Base-by-base conservation (phyloP, 805 yeast species). In the Metschnikowia shivogae region DNA sequence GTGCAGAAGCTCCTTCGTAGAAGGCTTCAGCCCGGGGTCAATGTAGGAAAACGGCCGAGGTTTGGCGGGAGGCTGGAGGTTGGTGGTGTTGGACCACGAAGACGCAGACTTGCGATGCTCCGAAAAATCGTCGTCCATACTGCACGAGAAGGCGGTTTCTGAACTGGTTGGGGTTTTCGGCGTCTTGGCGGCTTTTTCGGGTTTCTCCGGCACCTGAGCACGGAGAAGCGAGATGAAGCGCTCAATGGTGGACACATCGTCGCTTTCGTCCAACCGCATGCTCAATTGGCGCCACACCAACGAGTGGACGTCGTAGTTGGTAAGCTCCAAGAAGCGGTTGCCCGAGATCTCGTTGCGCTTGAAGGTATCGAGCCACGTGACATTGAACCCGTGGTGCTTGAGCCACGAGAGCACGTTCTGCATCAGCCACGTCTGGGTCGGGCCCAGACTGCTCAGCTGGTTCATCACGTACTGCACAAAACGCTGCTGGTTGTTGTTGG, bases 381-480 rank as follows among this genome's bases (percentile, higher is more conserved):
- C 77, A 52, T 84, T 84, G 63, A 89, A 89, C 17, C 76, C 73
- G 59, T 89, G 75, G n/a, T 63, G 54, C 6, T 76, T 81, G 22
- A 89, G 70, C 95, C 96, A 89, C 39, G 67, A 60, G 0, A 73
- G 47, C 1, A 89, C 90, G 42, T 85, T 72, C n/a, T 74, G 79
- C 50, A 77, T 66, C 1, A 83, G 79, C 97, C 97, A 89, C 5
- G 71, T 73, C 44, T 39, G 43, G 8, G 34, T 26, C 5, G 35
- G 30, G 7, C 40, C 30, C 31, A 37, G 26, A 11, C 31, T 36
- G 14, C 56, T 53, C 3, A 64, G 52, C 44, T 62, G 72, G 35
- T 60, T 66, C 73, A 70, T 70, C 20, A 72, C 74, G 52, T 71
- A 71, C 31, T 72, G 54, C 22, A 68, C 67, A 52, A 70, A 71